These are phyloP conservation scores for Zoysia matrella DNA, from an alignment of 202 grass and related monocot genomes.

Conservation along the genomic window DNA sequence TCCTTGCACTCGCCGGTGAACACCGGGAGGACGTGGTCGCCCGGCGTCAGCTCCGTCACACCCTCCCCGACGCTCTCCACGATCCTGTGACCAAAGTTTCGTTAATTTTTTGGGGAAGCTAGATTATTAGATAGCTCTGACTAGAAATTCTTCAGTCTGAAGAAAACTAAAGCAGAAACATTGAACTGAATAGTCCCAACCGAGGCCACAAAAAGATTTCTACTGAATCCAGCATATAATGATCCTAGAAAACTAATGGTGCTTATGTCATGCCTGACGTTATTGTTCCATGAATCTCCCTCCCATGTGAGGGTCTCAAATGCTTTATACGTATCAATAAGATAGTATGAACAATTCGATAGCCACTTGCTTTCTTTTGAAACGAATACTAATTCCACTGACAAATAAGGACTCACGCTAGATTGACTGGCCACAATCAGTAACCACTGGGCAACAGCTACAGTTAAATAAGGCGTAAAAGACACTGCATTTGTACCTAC, in stretches of 20 bases:
- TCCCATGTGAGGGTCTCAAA: neutral
- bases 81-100: constrained; percentile 41
- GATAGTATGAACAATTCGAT: neutral
- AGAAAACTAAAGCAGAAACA: neutral
- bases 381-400: neutral
- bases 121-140: no score
- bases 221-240: neutral
- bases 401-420: neutral
- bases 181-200: neutral
- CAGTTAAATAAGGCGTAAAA: neutral
- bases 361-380: constrained; percentile 19
- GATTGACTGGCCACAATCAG: constrained; percentile 15
- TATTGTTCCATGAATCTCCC: neutral
- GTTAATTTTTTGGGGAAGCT: no score
- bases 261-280: neutral
- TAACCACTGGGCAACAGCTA: neutral
- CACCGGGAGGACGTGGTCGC: constrained; percentile 91
- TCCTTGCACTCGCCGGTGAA: constrained; percentile 47
- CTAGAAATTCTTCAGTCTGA: no score
- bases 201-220: neutral
- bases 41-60: constrained; percentile 68
- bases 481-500: neutral
- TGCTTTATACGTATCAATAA: constrained; percentile 16
- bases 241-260: neutral
- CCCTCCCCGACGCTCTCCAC: constrained; percentile 91